These are phyloP conservation scores for Melastoma candidum DNA, from an alignment of 441 rosid species.

Conservation along the genomic window DNA sequence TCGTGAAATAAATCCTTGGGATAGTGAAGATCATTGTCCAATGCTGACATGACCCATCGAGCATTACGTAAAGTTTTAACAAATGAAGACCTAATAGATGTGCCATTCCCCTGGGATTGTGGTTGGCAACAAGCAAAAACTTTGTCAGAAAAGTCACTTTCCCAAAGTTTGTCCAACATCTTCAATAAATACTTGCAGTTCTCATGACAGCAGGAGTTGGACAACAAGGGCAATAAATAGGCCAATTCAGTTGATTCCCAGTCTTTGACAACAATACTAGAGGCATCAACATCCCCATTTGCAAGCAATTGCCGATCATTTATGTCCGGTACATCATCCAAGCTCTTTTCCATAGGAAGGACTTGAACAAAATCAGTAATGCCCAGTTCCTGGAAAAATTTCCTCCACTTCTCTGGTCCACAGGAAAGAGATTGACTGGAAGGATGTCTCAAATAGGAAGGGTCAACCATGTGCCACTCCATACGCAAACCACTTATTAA, in stretches of 20 bases:
- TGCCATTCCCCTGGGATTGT: slow-evolving; percentile 24
- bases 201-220: slow-evolving; percentile 33
- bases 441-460: slow-evolving; percentile 67
- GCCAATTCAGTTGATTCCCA: slow-evolving; percentile 85
- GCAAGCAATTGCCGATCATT: slow-evolving; percentile 19
- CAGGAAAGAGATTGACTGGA: slow-evolving; percentile 37
- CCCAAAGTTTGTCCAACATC: slow-evolving; percentile 72
- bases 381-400: slow-evolving; percentile 76
- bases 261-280: slow-evolving; percentile 46
- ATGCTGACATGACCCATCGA: slow-evolving; percentile 71
- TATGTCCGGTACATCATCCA: slow-evolving; percentile 33
- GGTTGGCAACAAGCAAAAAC: slow-evolving; percentile 31
- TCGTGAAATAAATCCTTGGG: slow-evolving; percentile 72
- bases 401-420: slow-evolving; percentile 67
- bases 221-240: slow-evolving; percentile 41
- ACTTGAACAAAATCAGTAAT: slow-evolving; percentile 79
- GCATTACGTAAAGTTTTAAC: slow-evolving; percentile 45
- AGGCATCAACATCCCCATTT: slow-evolving; percentile 27
- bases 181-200: slow-evolving; percentile 64
- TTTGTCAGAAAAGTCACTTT: slow-evolving; percentile 54
- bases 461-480: slow-evolving; percentile 76
- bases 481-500: slow-evolving; percentile 41
- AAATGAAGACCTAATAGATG: slow-evolving; percentile 60
- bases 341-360: slow-evolving; percentile 54
- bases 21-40: slow-evolving; percentile 60